Evolutionary conservation across 75 land plant genomes (phyloP), one percentile per base, ranked within the genome.

Genomic region (Sequoiadendron giganteum): DNA sequence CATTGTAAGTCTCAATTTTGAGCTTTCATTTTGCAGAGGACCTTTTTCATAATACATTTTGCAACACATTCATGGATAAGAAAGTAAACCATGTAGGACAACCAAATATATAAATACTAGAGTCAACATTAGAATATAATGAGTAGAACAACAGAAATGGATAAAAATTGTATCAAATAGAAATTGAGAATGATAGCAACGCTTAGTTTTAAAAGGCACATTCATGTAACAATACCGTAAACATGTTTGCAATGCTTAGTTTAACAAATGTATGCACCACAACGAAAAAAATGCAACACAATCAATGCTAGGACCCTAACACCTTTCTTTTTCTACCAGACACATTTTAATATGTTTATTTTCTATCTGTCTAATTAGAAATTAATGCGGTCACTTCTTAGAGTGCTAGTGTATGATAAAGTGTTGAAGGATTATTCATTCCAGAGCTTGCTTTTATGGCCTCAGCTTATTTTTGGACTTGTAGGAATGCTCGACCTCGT

Each of bases 401-500:
- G 93, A 14, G 92, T 89, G 25, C 43, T 88, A 14, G n/a, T n/a
- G n/a, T n/a, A n/a, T n/a, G n/a, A n/a, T n/a, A n/a, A n/a, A n/a
- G n/a, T 85, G 25, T 80, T 92, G 83, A 89, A 92, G 84, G 68
- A 89, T 52, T 91, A 88, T 87, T 68, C 92, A 3, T 92, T 92
- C 88, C 76, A 89, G 16, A 91, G 45, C 68, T 86, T 91, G 19
- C 86, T 92, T 54, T 85, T 91, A 42, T 91, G 88, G 84, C 90
- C 92, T 21, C 93, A 92, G 45, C 72, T 92, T 38, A 73, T 91
- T 34, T 85, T 86, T n/a, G 84, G 83, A 49, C 65, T 88, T 36
- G 89, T 90, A 4, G 93, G 93, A 42, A 89, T 89, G 90, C 89
- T 92, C 34, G 93, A 92, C 86, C 83, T 92, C 25, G 19, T 91